phyloP scores from a whole-genome alignment of 257 asterid species.

The Jacaranda copaia region DNA sequence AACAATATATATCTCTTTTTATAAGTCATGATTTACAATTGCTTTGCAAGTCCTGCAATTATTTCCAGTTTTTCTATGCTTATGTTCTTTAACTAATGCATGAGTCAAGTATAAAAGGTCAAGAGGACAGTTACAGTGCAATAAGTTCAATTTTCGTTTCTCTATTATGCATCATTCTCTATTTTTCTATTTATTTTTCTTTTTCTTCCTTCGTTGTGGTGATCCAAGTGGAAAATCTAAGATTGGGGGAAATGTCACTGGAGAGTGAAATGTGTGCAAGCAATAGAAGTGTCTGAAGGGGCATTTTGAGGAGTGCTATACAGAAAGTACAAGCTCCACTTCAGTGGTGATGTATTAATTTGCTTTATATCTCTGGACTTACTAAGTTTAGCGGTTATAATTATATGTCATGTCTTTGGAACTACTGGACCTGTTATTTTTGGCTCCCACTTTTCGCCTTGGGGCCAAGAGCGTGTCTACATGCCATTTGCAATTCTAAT shows the following conservation, averaged over 20 bases:
- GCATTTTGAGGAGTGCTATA: background rate
- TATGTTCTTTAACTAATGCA: background rate
- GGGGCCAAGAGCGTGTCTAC: background rate
- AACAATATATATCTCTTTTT: background rate
- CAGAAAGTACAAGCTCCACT: background rate
- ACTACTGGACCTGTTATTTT: background rate
- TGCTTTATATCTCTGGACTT: too few relatives aligned
- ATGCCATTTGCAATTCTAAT: background rate
- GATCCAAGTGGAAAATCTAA: background rate
- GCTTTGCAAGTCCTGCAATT: background rate
- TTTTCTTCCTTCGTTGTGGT: background rate
- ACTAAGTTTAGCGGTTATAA: background rate
- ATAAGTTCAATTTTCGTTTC: background rate
- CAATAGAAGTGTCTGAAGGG: background rate
- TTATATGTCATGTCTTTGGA: background rate
- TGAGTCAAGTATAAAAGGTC: constrained; percentile 3
- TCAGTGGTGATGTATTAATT: background rate
- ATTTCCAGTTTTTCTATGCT: background rate
- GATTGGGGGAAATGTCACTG: background rate
- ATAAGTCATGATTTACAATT: background rate
- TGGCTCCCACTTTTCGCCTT: background rate
- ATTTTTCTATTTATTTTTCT: background rate
- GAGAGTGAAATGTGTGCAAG: background rate
- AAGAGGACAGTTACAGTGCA: background rate
- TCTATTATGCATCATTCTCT: background rate